Evolutionary conservation across 257 asterid species (phyloP).

Genomic region (Ophiorrhiza pumila): DNA sequence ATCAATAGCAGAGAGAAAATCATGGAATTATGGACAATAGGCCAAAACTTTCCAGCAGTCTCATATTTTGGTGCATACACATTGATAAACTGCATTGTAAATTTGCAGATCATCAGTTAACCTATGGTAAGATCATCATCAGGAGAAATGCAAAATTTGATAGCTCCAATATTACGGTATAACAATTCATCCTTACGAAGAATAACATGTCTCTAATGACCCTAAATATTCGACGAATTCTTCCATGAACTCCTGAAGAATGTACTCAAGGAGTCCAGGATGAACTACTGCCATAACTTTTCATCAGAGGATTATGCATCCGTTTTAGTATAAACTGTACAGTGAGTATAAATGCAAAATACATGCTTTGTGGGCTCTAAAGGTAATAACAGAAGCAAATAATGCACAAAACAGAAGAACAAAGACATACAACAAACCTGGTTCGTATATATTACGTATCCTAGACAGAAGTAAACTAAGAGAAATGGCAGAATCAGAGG

Average conservation of each 20-base stretch:
- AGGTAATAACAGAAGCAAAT: background rate
- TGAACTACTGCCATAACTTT: background rate
- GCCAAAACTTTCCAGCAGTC: slow-evolving; percentile 46
- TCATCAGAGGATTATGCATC: background rate
- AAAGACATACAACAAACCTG: slow-evolving; percentile 44
- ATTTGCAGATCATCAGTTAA: background rate
- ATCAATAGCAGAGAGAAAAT: slow-evolving; percentile 40
- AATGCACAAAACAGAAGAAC: background rate
- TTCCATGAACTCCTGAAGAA: background rate
- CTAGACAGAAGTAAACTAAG: slow-evolving; percentile 75
- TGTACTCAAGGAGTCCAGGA: background rate
- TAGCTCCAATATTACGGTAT: too few species aligned
- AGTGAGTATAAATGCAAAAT: too few species aligned
- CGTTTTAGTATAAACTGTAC: background rate
- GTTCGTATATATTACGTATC: slow-evolving; percentile 71
- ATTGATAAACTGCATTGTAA: slow-evolving; percentile 32
- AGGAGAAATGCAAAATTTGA: background rate
- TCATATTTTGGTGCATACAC: slow-evolving; percentile 38
- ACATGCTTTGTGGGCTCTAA: too few species aligned
- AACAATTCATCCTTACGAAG: background rate
- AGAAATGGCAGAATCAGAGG: slow-evolving; percentile 79
- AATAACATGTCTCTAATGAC: too few species aligned
- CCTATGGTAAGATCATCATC: slow-evolving; percentile 1
- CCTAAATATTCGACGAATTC: too few species aligned
- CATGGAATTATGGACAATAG: slow-evolving; percentile 34